Evolutionary conservation across 2,329 filamentous ascomycete species (phyloP).

Genomic region (Shiraia bambusicola): DNA sequence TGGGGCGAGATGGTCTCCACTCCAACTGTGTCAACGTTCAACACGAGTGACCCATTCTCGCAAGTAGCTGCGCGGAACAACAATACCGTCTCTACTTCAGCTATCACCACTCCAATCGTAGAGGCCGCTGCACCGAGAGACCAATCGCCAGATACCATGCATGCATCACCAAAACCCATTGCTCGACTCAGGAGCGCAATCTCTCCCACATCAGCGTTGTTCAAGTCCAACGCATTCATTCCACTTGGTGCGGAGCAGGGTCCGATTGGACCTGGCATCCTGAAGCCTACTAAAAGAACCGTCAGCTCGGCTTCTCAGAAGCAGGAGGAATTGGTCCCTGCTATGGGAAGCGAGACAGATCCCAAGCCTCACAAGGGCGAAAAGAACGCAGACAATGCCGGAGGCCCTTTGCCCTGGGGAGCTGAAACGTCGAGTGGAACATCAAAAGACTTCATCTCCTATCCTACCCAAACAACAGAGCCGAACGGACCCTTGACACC

Average conservation of each 20-base stretch:
- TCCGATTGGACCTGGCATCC: constrained; percentile 32
- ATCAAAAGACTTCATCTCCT: not conserved
- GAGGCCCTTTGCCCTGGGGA: no score
- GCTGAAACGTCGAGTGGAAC: not conserved
- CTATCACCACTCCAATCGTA: constrained; percentile 14
- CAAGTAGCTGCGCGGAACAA: constrained; percentile 10
- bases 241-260: constrained; percentile 27
- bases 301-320: constrained; percentile 12
- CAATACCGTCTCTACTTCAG: constrained; percentile 11
- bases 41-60: constrained; percentile 13
- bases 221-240: constrained; percentile 31
- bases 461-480: not conserved
- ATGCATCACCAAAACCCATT: constrained; percentile 26
- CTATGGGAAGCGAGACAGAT: not conserved
- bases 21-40: constrained; percentile 28
- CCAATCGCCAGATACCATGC: constrained; percentile 19
- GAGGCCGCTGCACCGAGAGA: constrained; percentile 11
- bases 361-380: no score
- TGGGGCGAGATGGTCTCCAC: constrained; percentile 46
- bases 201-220: constrained; percentile 39
- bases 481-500: constrained; percentile 2
- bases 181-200: constrained; percentile 36
- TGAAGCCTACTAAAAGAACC: constrained; percentile 28
- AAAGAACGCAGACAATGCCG: no score
- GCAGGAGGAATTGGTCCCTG: not conserved